phyloP scores from a whole-genome alignment of 805 yeast genomes.

The Komagataella pseudopastoris region DNA sequence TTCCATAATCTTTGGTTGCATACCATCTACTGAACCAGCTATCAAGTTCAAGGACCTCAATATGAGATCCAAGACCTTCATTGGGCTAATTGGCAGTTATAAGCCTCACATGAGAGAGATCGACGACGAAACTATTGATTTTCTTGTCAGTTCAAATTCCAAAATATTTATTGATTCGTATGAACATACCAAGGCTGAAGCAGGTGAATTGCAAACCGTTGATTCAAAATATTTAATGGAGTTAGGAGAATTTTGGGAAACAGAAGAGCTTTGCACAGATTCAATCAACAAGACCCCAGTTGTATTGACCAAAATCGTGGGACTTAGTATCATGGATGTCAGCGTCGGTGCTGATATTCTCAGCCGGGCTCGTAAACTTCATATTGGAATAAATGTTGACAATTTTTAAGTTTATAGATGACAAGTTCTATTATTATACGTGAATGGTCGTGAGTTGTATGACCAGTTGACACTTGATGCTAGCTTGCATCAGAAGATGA shows the following conservation, averaged over 20 bases:
- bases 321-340: slow-evolving; percentile 53
- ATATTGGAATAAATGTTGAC: slow-evolving; percentile 17
- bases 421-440: not conserved
- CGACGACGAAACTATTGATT: slow-evolving; percentile 27
- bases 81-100: slow-evolving; percentile 53
- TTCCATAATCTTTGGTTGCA: slow-evolving; percentile 42
- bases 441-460: not conserved
- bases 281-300: not conserved
- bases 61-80: slow-evolving; percentile 19
- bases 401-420: slow-evolving; percentile 12
- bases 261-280: slow-evolving; percentile 1
- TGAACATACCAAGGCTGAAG: slow-evolving; percentile 41
- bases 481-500: not conserved
- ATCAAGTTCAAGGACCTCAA: slow-evolving; percentile 13
- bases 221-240: slow-evolving; percentile 27
- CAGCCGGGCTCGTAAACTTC: slow-evolving; percentile 11
- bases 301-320: slow-evolving; percentile 42
- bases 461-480: not conserved
- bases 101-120: slow-evolving; percentile 57
- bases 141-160: slow-evolving; percentile 17
- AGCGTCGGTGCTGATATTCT: slow-evolving; percentile 32
- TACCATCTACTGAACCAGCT: slow-evolving; percentile 39
- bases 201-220: slow-evolving; percentile 45
- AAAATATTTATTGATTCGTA: slow-evolving; percentile 47
- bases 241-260: slow-evolving; percentile 23